Base-by-base conservation (phyloP, 306 rosid species). In the Rosa lucieae region DNA sequence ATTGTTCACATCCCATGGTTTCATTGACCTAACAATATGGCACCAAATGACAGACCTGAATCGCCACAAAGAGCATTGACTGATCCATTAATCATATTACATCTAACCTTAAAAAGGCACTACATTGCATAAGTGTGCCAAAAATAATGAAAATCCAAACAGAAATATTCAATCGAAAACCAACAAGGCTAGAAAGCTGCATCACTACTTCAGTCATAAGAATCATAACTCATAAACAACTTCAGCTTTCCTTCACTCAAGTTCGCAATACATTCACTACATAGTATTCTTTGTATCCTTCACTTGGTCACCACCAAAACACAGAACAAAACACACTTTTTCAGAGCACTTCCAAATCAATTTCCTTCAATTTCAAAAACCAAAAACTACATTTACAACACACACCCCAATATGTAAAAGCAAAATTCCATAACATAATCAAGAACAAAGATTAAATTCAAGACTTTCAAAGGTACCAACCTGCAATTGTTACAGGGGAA, bases 401-500 rank as follows among this genome's bases (percentile, higher is more conserved):
- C 11, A 37, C 11, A 49, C 62, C 42, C 47, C 68, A 49, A 52
- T 29, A 74, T 49, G 35, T 44, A 21, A 63, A 21, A 51, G 23
- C 26, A 58, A 69, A 58, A 40, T 78, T 32, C 48, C 63, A 21
- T 8, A 76, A 40, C 62, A 48, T 7, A 59, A 48, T 11, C 13
- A 21, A 65, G 26, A 75, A 32, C 8, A 13, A 29, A 14, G 43
- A n/a, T 71, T 18, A 32, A 67, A 62, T 44, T 15, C n/a, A 17
- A 52, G 5, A 52, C 35, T 2, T 58, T 48, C 69, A 26, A 69
- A 79, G 75, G 75, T 87, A 92, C 97, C 94, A 29, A 94, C 98
- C 98, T 47, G 97, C 98, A 78, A 94, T 86, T 35, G 98, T 94
- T 32, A 94, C 97, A 35, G 90, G 98, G 82, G 98, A 94, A 83